These are phyloP conservation scores for Russula sp. DNA, from an alignment of 768 basidiomycete species.

Conservation along the genomic window DNA sequence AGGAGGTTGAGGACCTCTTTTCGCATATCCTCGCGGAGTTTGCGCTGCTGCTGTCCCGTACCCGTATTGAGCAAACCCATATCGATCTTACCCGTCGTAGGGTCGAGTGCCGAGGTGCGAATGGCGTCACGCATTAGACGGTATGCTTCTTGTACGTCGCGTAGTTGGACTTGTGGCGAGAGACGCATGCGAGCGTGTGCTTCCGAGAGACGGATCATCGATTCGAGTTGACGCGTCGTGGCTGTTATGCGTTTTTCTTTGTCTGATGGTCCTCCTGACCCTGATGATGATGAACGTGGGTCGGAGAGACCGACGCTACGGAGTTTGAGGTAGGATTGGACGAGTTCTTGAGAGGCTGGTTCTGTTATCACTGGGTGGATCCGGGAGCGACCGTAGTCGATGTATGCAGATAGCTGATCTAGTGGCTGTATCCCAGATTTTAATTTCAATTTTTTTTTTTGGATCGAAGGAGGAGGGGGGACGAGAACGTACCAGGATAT, in stretches of 20 bases:
- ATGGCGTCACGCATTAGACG: slow-evolving; percentile 97
- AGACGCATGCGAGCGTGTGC: slow-evolving; percentile 97
- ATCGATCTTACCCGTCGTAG: slow-evolving; percentile 94
- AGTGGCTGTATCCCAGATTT: slow-evolving; percentile 56
- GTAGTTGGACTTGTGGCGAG: slow-evolving; percentile 77
- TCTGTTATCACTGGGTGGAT: slow-evolving; percentile 86
- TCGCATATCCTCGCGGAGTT: slow-evolving; percentile 85
- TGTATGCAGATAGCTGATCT: slow-evolving; percentile 88
- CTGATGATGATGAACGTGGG: slow-evolving; percentile 59
- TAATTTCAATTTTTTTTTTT: not conserved
- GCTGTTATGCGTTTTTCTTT: slow-evolving; percentile 97
- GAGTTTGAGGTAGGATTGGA: slow-evolving; percentile 88
- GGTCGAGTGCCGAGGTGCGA: slow-evolving; percentile 92
- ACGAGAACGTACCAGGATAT: slow-evolving; percentile 64
- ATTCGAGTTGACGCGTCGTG: slow-evolving; percentile 95
- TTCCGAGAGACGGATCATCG: slow-evolving; percentile 94
- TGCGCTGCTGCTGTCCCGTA: slow-evolving; percentile 81
- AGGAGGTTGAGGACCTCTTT: slow-evolving; percentile 71
- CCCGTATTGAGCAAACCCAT: slow-evolving; percentile 95
- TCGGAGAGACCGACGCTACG: slow-evolving; percentile 88
- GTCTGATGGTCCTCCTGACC: slow-evolving; percentile 46
- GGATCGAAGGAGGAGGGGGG: too few relatives aligned
- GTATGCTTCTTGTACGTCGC: slow-evolving; percentile 86
- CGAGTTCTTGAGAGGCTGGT: slow-evolving; percentile 79
- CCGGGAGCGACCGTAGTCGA: slow-evolving; percentile 85